A percentile compares a stretch with the other conserved stretches of the same genome.
These are phyloP conservation scores for Hypoxylon sp. DNA, from an alignment of 2,329 filamentous ascomycete genomes.

Conservation along the genomic window DNA sequence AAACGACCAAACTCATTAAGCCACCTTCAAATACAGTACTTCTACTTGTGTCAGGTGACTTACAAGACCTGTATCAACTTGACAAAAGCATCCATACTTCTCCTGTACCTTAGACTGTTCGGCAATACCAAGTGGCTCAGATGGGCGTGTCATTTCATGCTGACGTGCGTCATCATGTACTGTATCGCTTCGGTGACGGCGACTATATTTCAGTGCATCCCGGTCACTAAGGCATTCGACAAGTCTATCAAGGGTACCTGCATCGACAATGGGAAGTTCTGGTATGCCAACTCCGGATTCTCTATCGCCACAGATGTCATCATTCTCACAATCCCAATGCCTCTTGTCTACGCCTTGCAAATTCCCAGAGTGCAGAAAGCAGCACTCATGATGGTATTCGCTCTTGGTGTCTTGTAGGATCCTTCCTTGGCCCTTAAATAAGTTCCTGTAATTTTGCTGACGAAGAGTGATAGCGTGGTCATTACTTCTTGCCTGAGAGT, in stretches of 20 bases:
- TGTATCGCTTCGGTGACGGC: slow-evolving; percentile 50
- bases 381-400: slow-evolving; percentile 59
- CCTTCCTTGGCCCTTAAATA: slow-evolving; percentile 1
- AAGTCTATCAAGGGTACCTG: slow-evolving; percentile 52
- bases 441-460: slow-evolving; percentile 7
- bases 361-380: slow-evolving; percentile 58
- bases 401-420: slow-evolving; percentile 60
- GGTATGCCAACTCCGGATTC: slow-evolving; percentile 61
- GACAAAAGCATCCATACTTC: slow-evolving; percentile 54
- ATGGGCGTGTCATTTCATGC: slow-evolving; percentile 48
- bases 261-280: slow-evolving; percentile 58
- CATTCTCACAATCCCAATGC: slow-evolving; percentile 60
- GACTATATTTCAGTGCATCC: slow-evolving; percentile 55
- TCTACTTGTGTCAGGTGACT: slow-evolving; percentile 54
- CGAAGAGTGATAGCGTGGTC: slow-evolving; percentile 45
- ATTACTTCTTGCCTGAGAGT: slow-evolving; percentile 57
- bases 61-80: slow-evolving; percentile 56
- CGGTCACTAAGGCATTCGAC: slow-evolving; percentile 52
- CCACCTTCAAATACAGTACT: slow-evolving; percentile 42
- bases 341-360: slow-evolving; percentile 58
- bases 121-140: slow-evolving; percentile 52
- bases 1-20: slow-evolving; percentile 12
- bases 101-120: slow-evolving; percentile 56
- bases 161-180: slow-evolving; percentile 48
- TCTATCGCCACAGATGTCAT: slow-evolving; percentile 60